Conservation (phyloP, 1,284 basidiomycete species). For the Boletus semigastroideus region DNA sequence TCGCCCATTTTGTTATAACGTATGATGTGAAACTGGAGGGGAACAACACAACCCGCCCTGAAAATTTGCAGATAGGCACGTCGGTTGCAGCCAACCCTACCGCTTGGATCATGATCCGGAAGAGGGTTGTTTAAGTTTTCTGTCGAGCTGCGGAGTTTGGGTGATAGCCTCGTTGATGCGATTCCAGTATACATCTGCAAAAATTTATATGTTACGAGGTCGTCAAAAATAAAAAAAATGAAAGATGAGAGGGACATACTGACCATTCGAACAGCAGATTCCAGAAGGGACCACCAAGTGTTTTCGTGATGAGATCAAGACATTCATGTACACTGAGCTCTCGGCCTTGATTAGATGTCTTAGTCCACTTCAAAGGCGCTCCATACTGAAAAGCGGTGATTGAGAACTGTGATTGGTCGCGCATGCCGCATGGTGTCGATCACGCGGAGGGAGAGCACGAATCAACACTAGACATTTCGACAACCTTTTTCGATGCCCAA, state of each 20-base stretch:
- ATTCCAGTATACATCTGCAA: too few relatives aligned
- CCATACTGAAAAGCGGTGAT: slow-evolving; percentile 53
- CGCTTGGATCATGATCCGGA: slow-evolving; percentile 14
- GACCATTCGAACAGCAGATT: neutral
- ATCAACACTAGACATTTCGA: slow-evolving; percentile 41
- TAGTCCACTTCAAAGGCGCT: slow-evolving; percentile 44
- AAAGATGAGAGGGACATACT: neutral
- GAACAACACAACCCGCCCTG: slow-evolving; percentile 22
- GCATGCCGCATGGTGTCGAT: neutral
- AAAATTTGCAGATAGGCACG: neutral
- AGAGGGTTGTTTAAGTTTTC: slow-evolving; percentile 1
- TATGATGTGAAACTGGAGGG: slow-evolving; percentile 33
- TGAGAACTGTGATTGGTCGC: slow-evolving; percentile 38
- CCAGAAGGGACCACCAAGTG: slow-evolving; percentile 33
- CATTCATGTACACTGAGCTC: slow-evolving; percentile 44
- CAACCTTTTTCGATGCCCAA: slow-evolving; percentile 37
- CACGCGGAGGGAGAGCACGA: slow-evolving; percentile 21
- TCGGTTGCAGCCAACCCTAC: neutral
- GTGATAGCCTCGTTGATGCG: too few relatives aligned
- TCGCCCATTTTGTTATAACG: slow-evolving; percentile 28
- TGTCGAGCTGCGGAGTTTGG: neutral
- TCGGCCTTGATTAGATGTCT: slow-evolving; percentile 35
- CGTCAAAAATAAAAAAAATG: slow-evolving; percentile 8
- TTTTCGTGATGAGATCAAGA: slow-evolving; percentile 38
- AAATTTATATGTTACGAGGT: too few relatives aligned